These are phyloP conservation scores for Umbelopsis vinacea DNA, from an alignment of 192 early-diverging fungal species.

Conservation along the genomic window DNA sequence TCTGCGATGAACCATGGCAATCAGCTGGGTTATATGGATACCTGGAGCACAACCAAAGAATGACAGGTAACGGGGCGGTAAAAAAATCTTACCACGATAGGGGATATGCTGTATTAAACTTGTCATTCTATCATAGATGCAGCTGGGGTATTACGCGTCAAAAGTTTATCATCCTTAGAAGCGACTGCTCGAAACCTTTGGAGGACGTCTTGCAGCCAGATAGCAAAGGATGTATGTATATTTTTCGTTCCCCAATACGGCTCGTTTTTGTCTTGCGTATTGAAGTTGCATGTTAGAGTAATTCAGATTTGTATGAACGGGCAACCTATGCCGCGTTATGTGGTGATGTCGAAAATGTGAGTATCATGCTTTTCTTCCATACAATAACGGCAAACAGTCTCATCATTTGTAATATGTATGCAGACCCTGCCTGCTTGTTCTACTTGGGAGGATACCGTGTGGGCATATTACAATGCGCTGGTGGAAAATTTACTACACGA, in stretches of 20 bases:
- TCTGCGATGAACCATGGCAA: conserved; percentile 78
- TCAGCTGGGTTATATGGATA: conserved; percentile 79
- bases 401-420: not conserved
- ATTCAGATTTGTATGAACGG: conserved; percentile 69
- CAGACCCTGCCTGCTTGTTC: conserved; percentile 73
- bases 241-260: conserved; percentile 3
- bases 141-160: not conserved
- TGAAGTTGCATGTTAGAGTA: conserved; percentile 32
- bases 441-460: conserved; percentile 88
- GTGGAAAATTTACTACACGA: conserved; percentile 65
- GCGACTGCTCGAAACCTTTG: conserved; percentile 58
- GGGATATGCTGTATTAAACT: not conserved
- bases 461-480: conserved; percentile 79
- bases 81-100: not conserved
- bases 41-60: conserved; percentile 56
- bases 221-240: conserved; percentile 51
- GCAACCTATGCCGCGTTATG: conserved; percentile 77
- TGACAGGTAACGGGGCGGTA: not conserved
- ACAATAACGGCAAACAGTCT: not conserved
- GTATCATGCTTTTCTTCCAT: not conserved
- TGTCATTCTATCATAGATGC: not conserved
- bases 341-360: conserved; percentile 76
- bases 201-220: conserved; percentile 64
- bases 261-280: not conserved
- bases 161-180: conserved; percentile 25